phyloP scores from a whole-genome alignment of 1,284 basidiomycete genomes.

The Polyporus tsugae region DNA sequence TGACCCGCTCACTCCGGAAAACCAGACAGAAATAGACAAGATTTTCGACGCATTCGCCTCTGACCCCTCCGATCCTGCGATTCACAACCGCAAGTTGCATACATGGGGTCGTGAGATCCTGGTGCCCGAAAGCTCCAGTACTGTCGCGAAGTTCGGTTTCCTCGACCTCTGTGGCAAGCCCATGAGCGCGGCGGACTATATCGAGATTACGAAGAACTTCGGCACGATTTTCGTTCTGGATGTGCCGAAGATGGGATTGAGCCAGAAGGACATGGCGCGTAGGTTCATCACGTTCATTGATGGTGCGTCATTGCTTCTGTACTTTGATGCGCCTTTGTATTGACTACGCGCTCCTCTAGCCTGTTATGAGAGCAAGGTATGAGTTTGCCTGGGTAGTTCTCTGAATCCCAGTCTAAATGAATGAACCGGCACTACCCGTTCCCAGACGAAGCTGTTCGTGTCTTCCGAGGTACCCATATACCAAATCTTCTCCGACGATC shows the following conservation, averaged over 20 bases:
- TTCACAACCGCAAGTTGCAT: constrained; percentile 70
- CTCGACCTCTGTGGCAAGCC: constrained; percentile 90
- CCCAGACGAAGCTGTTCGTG: constrained; percentile 86
- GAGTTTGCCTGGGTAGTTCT: constrained; percentile 18
- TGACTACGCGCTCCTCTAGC: constrained; percentile 50
- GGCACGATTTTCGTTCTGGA: constrained; percentile 89
- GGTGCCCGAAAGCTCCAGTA: constrained; percentile 83
- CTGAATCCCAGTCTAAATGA: background rate
- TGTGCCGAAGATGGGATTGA: constrained; percentile 89
- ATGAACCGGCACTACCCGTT: background rate
- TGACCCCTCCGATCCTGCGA: constrained; percentile 64
- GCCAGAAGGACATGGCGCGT: constrained; percentile 90
- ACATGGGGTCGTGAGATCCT: constrained; percentile 90
- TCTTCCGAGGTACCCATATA: constrained; percentile 92
- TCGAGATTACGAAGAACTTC: constrained; percentile 92
- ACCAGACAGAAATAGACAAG: constrained; percentile 78
- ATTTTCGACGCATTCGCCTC: constrained; percentile 77
- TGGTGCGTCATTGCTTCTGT: constrained; percentile 54
- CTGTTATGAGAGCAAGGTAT: constrained; percentile 89
- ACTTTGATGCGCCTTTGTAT: background rate
- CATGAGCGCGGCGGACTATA: constrained; percentile 93
- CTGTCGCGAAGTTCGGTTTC: constrained; percentile 90
- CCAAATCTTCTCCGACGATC: constrained; percentile 85
- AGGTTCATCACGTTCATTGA: constrained; percentile 99
- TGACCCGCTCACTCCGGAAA: constrained; percentile 76